Evolutionary conservation across 768 basidiomycete species (phyloP), one percentile per base, ranked within the genome.

Genomic region (Nidularia pulvinata): DNA sequence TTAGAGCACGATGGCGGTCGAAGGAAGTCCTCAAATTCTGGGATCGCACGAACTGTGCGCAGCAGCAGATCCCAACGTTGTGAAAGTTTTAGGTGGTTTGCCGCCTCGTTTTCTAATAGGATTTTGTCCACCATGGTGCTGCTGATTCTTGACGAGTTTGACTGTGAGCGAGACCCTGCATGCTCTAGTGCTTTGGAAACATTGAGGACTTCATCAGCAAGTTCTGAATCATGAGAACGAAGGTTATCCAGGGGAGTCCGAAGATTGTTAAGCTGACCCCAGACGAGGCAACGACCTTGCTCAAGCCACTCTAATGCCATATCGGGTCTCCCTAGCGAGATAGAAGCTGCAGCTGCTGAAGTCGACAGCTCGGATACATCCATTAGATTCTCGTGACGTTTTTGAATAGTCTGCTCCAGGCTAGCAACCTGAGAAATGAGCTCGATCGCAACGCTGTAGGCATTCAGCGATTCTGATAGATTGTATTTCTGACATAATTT

Each of bases 1-100:
- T 52, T 37, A 19, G 58, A 57, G 34, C 60, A 58, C 30, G 61
- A 57, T 11, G 46, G 46, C 0, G 65, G 65, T n/a, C 49, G 52
- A 34, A 74, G 57, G 52, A 73, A 74, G 6, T 61, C 53, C 22
- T 64, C 56, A 51, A 73, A 69, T 7, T 66, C 68, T 19, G 58
- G 58, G 33, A 65, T 46, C 5, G 1, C 5, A 34, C 55, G 49
- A 5, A 53, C 54, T 33, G 50, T 33, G 9, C 46, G 25, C 4
- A 53, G 35, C 2, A 61, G 37, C n/a, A 33, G 4, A 13, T 52
- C 25, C 50, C 54, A 55, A 19, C 55, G 35, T 22, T 48, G 14
- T 11, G 57, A 53, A 34, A 60, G 50, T n/a, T 47, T 30, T n/a
- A 43, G 22, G 13, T 55, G 59, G 5, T 10, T 46, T n/a, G 16